A percentile compares a stretch with the other conserved stretches of the same genome.
phyloP scores from a whole-genome alignment of 202 grass and related monocot species.

The Miscanthus sacchariflorus region DNA sequence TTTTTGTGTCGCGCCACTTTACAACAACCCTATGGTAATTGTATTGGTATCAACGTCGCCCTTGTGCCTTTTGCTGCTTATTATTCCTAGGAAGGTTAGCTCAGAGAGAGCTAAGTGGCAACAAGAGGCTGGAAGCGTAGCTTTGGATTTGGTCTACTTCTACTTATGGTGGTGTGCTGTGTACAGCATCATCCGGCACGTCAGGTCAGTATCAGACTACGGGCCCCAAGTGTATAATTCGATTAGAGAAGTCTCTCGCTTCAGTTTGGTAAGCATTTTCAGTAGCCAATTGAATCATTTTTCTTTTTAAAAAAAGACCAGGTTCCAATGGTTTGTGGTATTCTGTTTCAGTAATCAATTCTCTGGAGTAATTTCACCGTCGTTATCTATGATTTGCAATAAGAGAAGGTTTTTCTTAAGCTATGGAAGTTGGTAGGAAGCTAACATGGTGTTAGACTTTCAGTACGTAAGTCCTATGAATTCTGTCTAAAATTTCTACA shows the following conservation, averaged over 20 bases:
- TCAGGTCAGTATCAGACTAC: constrained; percentile 25
- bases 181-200: background rate
- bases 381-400: background rate
- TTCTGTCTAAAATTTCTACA: constrained; percentile 1
- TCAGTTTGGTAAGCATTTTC: constrained; percentile 21
- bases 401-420: background rate
- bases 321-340: background rate
- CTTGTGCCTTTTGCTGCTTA: constrained; percentile 27
- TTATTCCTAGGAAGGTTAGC: constrained; percentile 46
- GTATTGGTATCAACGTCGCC: constrained; percentile 21
- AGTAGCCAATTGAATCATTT: constrained; percentile 8
- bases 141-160: constrained; percentile 18
- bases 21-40: constrained; percentile 30
- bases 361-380: background rate
- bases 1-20: constrained; percentile 19
- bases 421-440: background rate
- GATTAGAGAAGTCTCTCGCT: constrained; percentile 23
- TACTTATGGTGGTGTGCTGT: background rate
- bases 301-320: background rate
- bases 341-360: background rate
- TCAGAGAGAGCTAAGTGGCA: constrained; percentile 34
- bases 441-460: background rate
- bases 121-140: background rate
- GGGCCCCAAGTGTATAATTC: constrained; percentile 1
- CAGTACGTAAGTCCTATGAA: background rate